Evolutionary conservation across 371 early-diverging fungal genomes (phyloP), one percentile per base, ranked within the genome.

Genomic region (Dinochytrium kinnereticum): DNA sequence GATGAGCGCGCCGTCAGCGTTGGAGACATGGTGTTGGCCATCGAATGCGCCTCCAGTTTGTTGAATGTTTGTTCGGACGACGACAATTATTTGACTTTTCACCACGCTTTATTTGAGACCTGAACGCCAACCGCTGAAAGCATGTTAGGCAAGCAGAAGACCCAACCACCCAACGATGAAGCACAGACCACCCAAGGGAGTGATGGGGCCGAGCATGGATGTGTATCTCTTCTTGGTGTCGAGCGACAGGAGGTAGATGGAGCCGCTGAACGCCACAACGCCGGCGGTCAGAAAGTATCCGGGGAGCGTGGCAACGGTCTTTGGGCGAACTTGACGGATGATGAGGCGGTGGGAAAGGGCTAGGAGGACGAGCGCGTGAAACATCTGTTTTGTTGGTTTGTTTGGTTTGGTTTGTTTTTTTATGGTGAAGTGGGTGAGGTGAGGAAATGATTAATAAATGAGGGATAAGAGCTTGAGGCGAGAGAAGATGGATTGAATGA

Each of bases 161-260:
- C 73, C 74, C 0, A 70, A 26, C 81, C 81, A 81, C 7, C 78
- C 78, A 26, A 67, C 81, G 3, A 81, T 65, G 21, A 77, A 65
- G 15, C 37, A 65, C 57, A 81, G 30, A 0, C 81, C 81, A 3
- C 81, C 81, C 19, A 78, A 31, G 2, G 81, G 81, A 5, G 81
- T 81, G 33, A 77, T 37, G 10, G 78, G 78, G 1, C 78, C 78
- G 0, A 80, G 61, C 17, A 77, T 1, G 2, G 30, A n/a, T 21
- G 39, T 21, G 50, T 50, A 55, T 24, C 13, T 36, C 51, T 37
- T 26, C 19, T 69, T 51, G 34, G 34, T 38, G 36, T 76, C 76
- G 31, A 81, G 66, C 34, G 68, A 59, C 17, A 78, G 70, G 1
- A 68, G 7, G 57, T 81, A 81, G 49, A 81, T 75, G 13, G 69